phyloP scores from a whole-genome alignment of 257 asterid genomes.

The Euphrasia confusa region DNA sequence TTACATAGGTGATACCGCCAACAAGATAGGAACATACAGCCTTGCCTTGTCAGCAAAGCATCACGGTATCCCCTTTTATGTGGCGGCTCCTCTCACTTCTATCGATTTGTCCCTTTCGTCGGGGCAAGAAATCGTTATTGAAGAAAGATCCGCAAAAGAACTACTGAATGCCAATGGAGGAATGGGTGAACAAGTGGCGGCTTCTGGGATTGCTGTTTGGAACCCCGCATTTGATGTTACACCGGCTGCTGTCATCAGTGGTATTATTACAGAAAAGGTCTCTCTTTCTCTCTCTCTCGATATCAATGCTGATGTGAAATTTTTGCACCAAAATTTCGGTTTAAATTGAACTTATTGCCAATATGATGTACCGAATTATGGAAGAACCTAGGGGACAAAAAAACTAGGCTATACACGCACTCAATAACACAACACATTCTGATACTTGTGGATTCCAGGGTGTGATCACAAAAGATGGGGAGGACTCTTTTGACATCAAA shows the following conservation, averaged over 20 bases:
- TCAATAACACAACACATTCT: neutral
- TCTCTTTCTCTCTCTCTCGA: conserved; percentile 26
- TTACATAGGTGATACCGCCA: conserved; percentile 86
- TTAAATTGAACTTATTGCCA: neutral
- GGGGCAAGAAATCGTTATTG: conserved; percentile 79
- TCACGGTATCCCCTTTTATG: conserved; percentile 78
- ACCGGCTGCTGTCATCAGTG: conserved; percentile 71
- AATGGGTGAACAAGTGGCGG: conserved; percentile 90
- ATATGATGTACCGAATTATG: neutral
- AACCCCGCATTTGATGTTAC: conserved; percentile 97
- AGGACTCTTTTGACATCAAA: conserved; percentile 53
- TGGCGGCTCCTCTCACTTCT: conserved; percentile 94
- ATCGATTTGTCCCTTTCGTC: conserved; percentile 66
- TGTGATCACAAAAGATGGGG: conserved; percentile 62
- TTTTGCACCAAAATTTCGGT: neutral
- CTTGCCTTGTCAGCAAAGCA: conserved; percentile 78
- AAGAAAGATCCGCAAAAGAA: conserved; percentile 88
- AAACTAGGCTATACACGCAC: neutral
- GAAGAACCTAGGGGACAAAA: neutral
- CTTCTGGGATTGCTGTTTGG: conserved; percentile 93
- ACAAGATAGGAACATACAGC: conserved; percentile 95
- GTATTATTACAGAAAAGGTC: conserved; percentile 86
- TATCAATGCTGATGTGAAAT: neutral
- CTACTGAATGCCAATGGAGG: conserved; percentile 75
- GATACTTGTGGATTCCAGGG: conserved; percentile 43